These are phyloP conservation scores for Fraxinus platypoda DNA, from an alignment of 305 asterid genomes.

Conservation along the genomic window DNA sequence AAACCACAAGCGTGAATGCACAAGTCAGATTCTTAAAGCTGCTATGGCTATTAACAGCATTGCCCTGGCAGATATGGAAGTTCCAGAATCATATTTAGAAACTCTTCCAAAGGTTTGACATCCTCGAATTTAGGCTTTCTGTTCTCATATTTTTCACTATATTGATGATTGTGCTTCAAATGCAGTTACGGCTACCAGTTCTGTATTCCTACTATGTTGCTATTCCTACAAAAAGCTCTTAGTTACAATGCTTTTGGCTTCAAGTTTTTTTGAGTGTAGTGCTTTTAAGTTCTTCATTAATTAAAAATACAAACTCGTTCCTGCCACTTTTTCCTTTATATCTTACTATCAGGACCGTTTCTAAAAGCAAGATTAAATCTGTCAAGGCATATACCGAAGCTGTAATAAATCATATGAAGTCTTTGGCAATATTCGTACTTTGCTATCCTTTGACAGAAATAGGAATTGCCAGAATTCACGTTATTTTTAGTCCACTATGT, in stretches of 20 bases:
- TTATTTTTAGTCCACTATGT: not conserved
- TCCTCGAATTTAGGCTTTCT: not conserved
- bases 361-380: not conserved
- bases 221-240: not conserved
- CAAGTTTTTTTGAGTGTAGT: not conserved
- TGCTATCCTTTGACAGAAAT: not conserved
- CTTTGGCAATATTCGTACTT: not conserved
- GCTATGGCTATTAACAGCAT: conserved; percentile 67
- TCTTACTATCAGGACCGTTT: not conserved
- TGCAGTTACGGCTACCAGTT: not conserved
- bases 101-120: conserved; percentile 79
- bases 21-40: conserved; percentile 88
- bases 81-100: conserved; percentile 79
- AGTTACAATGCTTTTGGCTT: not conserved
- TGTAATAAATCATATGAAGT: not conserved
- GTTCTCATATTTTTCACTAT: not conserved
- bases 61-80: conserved; percentile 88
- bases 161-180: conserved; percentile 1
- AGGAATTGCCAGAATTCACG: not conserved
- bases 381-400: not conserved
- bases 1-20: conserved; percentile 66
- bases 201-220: not conserved
- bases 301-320: not conserved
- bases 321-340: not conserved
- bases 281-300: not conserved